Conservation (phyloP, 2,329 filamentous ascomycete species). For the Colletotrichum sp. region DNA sequence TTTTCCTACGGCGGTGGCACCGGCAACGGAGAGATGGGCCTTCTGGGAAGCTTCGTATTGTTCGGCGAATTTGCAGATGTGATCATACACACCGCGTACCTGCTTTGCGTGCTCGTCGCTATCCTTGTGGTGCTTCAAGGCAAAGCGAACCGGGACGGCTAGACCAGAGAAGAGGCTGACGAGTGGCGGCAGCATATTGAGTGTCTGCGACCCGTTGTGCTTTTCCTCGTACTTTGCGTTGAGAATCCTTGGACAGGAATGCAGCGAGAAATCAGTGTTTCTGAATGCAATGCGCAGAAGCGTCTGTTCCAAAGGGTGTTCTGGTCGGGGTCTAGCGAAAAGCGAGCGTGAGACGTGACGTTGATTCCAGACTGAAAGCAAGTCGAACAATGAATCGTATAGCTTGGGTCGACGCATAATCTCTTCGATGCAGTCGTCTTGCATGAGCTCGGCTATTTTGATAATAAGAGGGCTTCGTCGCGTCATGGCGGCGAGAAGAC, state of each 20-base stretch:
- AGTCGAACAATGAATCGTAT: background rate
- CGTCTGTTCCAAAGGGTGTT: background rate
- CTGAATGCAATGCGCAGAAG: background rate
- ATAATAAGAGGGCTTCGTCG: constrained; percentile 28
- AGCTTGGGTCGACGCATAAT: background rate
- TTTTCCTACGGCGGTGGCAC: too few relatives aligned
- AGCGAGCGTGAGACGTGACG: background rate
- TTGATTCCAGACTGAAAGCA: background rate
- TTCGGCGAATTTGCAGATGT: background rate
- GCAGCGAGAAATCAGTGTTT: background rate
- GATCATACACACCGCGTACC: background rate
- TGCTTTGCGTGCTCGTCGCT: background rate
- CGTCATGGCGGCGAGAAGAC: constrained; percentile 19
- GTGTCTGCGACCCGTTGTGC: background rate
- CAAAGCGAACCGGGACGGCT: background rate
- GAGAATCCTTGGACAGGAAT: too few relatives aligned
- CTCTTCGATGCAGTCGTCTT: constrained; percentile 24
- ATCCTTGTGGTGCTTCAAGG: background rate
- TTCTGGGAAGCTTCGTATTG: background rate
- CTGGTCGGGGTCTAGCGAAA: background rate
- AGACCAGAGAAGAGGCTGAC: background rate
- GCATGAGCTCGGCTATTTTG: constrained; percentile 27
- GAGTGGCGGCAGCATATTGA: background rate
- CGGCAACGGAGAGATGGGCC: background rate
- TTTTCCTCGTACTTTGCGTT: background rate